These are phyloP conservation scores for Protostelium mycophagum DNA, from an alignment of 78 protist species.

Conservation along the genomic window DNA sequence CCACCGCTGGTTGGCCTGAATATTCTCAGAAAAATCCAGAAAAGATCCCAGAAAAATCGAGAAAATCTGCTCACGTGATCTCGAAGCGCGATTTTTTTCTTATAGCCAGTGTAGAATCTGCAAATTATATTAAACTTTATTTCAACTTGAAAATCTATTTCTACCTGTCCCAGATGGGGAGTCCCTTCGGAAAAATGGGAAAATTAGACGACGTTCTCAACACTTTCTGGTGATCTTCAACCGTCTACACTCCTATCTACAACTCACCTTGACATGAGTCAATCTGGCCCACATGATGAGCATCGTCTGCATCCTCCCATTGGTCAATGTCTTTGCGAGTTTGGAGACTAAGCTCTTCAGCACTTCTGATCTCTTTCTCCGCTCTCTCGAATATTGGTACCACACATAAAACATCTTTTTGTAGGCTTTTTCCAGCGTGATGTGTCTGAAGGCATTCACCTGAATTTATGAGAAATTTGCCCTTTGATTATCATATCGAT, in stretches of 20 bases:
- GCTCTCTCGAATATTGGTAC: not conserved
- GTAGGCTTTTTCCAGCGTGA: not conserved
- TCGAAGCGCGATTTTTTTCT: not conserved
- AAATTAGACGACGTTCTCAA: not conserved
- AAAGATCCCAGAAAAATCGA: too few relatives aligned
- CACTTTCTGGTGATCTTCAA: not conserved
- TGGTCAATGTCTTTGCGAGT: not conserved
- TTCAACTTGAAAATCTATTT: too few relatives aligned
- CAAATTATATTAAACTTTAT: too few relatives aligned
- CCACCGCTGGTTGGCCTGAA: not conserved
- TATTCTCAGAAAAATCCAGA: not conserved
- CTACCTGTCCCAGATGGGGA: not conserved
- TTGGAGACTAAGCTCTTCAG: not conserved
- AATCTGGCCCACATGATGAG: not conserved
- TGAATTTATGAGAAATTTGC: not conserved
- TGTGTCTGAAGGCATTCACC: not conserved
- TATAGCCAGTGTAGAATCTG: not conserved
- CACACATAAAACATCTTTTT: not conserved
- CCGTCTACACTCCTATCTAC: not conserved
- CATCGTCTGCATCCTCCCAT: not conserved
- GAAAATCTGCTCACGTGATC: not conserved
- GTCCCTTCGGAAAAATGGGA: not conserved
- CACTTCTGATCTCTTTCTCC: not conserved
- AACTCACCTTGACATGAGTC: not conserved
- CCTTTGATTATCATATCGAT: too few relatives aligned